A percentile compares a stretch with the other conserved stretches of the same genome.
Evolutionary conservation across 805 yeast genomes (phyloP).

Genomic region (Yarrowia hollandica): DNA sequence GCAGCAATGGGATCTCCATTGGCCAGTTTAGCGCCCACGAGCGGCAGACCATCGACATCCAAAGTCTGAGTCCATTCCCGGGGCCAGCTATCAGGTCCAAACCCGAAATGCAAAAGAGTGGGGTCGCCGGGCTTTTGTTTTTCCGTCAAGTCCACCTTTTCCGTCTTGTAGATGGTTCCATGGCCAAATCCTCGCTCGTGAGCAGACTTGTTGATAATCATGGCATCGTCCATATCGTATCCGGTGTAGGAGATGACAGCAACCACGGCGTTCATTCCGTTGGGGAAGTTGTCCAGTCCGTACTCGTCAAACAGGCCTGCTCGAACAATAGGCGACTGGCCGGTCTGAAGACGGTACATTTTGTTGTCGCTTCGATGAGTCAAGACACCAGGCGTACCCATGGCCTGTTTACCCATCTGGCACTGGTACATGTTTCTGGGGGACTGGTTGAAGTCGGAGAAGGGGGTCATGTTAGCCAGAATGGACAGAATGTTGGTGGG

Average conservation of each 20-base stretch:
- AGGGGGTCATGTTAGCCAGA: constrained; percentile 95
- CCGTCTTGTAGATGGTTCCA: constrained; percentile 94
- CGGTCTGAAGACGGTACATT: constrained; percentile 86
- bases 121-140: constrained; percentile 91
- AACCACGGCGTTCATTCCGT: constrained; percentile 97
- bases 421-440: constrained; percentile 99
- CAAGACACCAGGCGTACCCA: constrained; percentile 99
- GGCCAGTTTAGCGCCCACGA: constrained; percentile 80
- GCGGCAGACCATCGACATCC: constrained; percentile 91
- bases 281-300: constrained; percentile 98
- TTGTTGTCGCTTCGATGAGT: constrained; percentile 93
- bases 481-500: constrained; percentile 95
- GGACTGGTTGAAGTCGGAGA: constrained; percentile 97
- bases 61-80: constrained; percentile 82
- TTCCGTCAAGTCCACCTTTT: constrained; percentile 77
- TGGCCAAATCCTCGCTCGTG: constrained; percentile 98
- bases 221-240: constrained; percentile 99
- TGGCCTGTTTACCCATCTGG: constrained; percentile 99
- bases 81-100: constrained; percentile 92
- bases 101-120: constrained; percentile 88
- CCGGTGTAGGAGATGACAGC: constrained; percentile 99
- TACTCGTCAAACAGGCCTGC: constrained; percentile 92
- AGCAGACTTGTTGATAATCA: constrained; percentile 96
- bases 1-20: constrained; percentile 97
- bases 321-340: constrained; percentile 96